Percentiles rank a stretch among this genome's conserved stretches.
Evolutionary conservation across 257 asterid genomes (phyloP).

Genomic region (Solanum rostratum): DNA sequence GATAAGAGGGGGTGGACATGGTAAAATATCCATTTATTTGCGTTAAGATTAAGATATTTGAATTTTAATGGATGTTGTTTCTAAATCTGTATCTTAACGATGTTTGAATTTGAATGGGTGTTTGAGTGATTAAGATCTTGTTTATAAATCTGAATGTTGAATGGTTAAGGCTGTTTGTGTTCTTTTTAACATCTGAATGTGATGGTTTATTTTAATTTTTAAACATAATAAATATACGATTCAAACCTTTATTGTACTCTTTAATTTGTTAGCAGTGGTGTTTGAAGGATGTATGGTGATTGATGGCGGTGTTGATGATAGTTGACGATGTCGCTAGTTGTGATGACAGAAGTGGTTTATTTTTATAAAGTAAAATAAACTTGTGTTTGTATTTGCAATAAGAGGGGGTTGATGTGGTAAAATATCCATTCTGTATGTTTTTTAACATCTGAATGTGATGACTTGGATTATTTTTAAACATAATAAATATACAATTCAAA

Average conservation of each 20-base stretch:
- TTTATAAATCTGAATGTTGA: no score
- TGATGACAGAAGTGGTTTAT: background rate
- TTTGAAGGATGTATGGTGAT: background rate
- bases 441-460: background rate
- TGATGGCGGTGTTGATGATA: background rate
- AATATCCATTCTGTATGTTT: background rate
- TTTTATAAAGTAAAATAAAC: background rate
- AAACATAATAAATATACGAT: background rate
- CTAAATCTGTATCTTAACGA: rapidly evolving
- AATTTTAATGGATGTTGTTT: background rate
- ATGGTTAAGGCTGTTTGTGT: background rate
- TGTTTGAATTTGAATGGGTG: no score
- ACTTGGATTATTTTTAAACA: no score
- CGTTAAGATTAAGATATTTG: background rate
- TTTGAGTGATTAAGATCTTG: background rate
- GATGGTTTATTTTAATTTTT: no score
- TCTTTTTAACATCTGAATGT: background rate
- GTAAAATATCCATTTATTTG: background rate
- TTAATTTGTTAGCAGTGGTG: background rate
- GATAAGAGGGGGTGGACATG: background rate
- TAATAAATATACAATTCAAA: background rate
- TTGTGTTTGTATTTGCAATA: background rate
- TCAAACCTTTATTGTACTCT: background rate
- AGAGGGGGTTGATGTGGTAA: background rate
- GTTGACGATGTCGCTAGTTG: background rate